Evolutionary conservation across 192 early-diverging fungal genomes (phyloP).

Genomic region (Podila minutissima): DNA sequence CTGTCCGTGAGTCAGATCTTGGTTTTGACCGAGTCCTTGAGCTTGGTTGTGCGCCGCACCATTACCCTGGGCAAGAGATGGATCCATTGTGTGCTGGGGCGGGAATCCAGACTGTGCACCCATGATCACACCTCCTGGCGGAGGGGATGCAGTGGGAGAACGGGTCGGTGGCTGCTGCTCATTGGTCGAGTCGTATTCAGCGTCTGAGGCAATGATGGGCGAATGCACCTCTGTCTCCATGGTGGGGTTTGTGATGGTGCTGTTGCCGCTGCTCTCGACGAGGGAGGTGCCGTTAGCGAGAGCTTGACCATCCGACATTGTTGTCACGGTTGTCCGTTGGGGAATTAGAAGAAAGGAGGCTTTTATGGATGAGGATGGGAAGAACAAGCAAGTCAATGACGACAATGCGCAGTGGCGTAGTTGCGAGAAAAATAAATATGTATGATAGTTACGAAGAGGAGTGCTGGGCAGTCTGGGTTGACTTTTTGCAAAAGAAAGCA

Average conservation of each 20-base stretch:
- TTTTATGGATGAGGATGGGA: not conserved
- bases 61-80: no score
- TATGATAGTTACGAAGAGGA: not conserved
- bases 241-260: not conserved
- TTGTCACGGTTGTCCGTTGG: not conserved
- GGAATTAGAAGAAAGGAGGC: not conserved
- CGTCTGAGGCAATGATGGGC: conserved; percentile 33
- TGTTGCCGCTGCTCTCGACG: not conserved
- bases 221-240: conserved; percentile 4
- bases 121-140: not conserved
- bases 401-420: no score
- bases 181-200: conserved; percentile 29
- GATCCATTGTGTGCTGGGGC: no score
- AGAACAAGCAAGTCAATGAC: not conserved
- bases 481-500: not conserved
- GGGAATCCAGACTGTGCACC: no score
- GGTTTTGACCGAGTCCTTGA: not conserved
- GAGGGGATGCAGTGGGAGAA: conserved; percentile 21
- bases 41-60: not conserved
- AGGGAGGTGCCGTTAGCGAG: not conserved
- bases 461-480: not conserved
- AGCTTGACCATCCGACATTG: no score
- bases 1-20: no score
- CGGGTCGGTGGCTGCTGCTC: conserved; percentile 35
- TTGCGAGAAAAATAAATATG: not conserved